Base-by-base conservation (phyloP, 495 filamentous ascomycete species). In the Neurospora sublineolata region DNA sequence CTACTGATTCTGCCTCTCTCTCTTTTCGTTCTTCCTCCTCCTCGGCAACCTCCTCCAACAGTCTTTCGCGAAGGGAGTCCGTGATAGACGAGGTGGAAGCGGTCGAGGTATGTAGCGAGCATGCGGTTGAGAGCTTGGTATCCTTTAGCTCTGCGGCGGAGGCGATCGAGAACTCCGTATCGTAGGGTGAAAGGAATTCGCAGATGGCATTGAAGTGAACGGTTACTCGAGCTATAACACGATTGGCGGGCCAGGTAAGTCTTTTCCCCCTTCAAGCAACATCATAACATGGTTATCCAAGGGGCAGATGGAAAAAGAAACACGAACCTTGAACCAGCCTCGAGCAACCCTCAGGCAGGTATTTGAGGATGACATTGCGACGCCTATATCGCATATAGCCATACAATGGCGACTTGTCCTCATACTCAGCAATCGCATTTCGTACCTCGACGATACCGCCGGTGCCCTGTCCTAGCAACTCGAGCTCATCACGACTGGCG, bases 351-450 rank as follows among this genome's bases (percentile, higher is more conserved):
- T 97, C 92, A 3, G 96, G 96, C 69, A 97, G 84, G 77, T 94
- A 97, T 79, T 94, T 97, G 76, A 99, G 87, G 60, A 99, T 83
- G 69, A 98, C 91, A 82, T 94, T 97, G 76, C 93, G 88, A 75
- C 94, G 89, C 33, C 95, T 87, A 77, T 97, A 98, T 70, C 92
- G 88, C 69, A 99, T 82, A 73, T 97, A 95, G 42, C 95, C 96
- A 77, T 94, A 99, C 33, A 99, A 83, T 12, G 96, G 95, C 67
- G 93, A 94, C 58, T 85, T 86, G 71, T 97, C 93, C 42, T 90
- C 87, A 76, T 97, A 96, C 74, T 86, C 83, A 38, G 90, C 89
- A 73, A 97, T 89, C 58, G 89, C 85, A 73, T 88, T 89, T 71
- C 94, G 89, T 68, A 95, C 87, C 78, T 97, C 96, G 75, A 89